Evolutionary conservation across 176 grass and related monocot species (phyloP).

Genomic region (Avena atlantica): DNA sequence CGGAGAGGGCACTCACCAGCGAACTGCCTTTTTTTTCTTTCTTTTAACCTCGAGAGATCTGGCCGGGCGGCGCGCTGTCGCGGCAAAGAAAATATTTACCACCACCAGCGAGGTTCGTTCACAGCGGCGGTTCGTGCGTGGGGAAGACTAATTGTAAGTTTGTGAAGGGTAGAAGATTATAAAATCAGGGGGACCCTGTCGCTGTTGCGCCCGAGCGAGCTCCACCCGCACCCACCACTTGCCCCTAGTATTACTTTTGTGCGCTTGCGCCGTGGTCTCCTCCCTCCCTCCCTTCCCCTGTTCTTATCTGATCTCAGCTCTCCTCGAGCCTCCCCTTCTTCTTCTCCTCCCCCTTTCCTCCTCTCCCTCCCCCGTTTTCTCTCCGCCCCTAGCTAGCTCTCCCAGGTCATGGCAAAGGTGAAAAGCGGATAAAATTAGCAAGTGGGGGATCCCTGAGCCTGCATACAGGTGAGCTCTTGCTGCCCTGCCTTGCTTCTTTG

Average conservation of each 20-base stretch:
- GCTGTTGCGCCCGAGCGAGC: constrained; percentile 39
- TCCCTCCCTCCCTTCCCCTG: constrained; percentile 2
- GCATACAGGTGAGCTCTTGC: constrained; percentile 52
- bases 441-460: constrained; percentile 38
- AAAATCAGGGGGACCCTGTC: constrained; percentile 32
- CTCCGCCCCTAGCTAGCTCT: constrained; percentile 1
- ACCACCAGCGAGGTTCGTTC: neutral
- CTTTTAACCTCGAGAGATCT: neutral
- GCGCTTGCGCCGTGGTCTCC: constrained; percentile 20
- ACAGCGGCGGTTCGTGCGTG: constrained; percentile 42
- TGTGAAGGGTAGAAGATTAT: constrained; percentile 37
- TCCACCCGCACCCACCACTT: constrained; percentile 36
- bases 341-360: neutral
- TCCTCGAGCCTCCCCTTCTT: neutral
- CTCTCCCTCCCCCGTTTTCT: neutral
- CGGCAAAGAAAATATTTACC: neutral
- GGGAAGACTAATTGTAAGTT: neutral
- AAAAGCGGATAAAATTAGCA: constrained; percentile 37
- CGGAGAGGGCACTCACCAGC: neutral
- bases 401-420: constrained; percentile 57
- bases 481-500: neutral
- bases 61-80: constrained; percentile 5
- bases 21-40: neutral
- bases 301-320: constrained; percentile 47
- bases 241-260: neutral